Percentiles rank a stretch among this genome's conserved stretches.
phyloP scores from a whole-genome alignment of 2,329 filamentous ascomycete genomes.

The Monilinia laxa region DNA sequence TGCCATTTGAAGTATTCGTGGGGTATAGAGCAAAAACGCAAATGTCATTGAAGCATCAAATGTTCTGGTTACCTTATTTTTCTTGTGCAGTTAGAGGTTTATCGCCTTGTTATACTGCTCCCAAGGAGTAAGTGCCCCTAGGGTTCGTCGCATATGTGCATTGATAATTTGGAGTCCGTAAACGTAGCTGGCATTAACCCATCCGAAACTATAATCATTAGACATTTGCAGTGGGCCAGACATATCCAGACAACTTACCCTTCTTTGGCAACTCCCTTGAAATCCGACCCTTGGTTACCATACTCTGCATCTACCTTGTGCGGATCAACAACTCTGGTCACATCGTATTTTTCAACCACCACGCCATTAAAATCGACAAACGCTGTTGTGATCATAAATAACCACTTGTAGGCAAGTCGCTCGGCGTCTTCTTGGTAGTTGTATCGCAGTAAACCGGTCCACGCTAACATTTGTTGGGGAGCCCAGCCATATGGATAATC shows the following conservation, averaged over 20 bases:
- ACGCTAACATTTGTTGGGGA: conserved; percentile 96
- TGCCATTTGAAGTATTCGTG: not conserved
- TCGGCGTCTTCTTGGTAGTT: conserved; percentile 89
- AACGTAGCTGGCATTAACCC: conserved; percentile 98
- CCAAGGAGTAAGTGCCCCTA: conserved; percentile 82
- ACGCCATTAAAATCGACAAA: conserved; percentile 99
- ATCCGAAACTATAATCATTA: conserved; percentile 72
- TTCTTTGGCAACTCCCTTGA: conserved; percentile 93
- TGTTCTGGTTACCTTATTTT: not conserved
- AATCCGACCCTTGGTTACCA: conserved; percentile 92
- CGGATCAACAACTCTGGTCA: conserved; percentile 83
- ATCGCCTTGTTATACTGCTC: conserved; percentile 32
- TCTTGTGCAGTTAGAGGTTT: conserved; percentile 3
- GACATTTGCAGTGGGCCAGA: conserved; percentile 13
- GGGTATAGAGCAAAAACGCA: conserved; percentile 20
- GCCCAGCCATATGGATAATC: conserved; percentile 99
- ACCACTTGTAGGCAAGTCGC: conserved; percentile 89
- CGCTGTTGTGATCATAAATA: conserved; percentile 97
- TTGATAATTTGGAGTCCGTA: conserved; percentile 87
- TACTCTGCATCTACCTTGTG: conserved; percentile 97
- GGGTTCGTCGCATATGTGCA: conserved; percentile 82
- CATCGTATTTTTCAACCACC: conserved; percentile 98
- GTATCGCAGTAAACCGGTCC: conserved; percentile 89
- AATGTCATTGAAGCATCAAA: conserved; percentile 13
- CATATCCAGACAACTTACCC: conserved; percentile 62